A percentile compares a stretch with the other conserved stretches of the same genome.
Evolutionary conservation across 2,329 filamentous ascomycete species (phyloP).

Genomic region (Hymenoscyphus linearis): DNA sequence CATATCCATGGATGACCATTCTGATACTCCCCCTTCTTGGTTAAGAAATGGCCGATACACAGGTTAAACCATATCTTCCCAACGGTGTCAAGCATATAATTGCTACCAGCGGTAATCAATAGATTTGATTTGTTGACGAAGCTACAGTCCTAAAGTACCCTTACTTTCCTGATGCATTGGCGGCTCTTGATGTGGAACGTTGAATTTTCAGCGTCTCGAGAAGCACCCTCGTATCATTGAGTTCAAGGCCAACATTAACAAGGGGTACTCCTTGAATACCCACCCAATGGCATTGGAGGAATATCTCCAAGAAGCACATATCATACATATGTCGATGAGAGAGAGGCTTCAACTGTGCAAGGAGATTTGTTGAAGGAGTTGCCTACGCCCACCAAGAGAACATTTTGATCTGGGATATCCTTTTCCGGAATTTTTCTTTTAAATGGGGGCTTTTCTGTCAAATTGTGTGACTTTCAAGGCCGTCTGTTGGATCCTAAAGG

Average conservation of each 20-base stretch:
- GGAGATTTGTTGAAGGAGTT: constrained; percentile 11
- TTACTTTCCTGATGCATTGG: not conserved
- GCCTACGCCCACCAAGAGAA: constrained; percentile 9
- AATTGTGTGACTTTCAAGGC: not conserved
- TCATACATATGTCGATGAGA: not conserved
- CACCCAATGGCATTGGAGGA: constrained; percentile 8
- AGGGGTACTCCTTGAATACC: constrained; percentile 11
- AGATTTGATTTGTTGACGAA: not conserved
- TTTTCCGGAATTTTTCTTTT: constrained; percentile 15
- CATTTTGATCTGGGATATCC: constrained; percentile 13
- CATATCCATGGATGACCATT: too few species aligned
- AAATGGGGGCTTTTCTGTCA: not conserved
- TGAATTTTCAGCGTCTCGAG: not conserved
- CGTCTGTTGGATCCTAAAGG: not conserved
- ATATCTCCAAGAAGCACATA: constrained; percentile 3
- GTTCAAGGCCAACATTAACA: constrained; percentile 7
- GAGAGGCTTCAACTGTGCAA: constrained; percentile 4
- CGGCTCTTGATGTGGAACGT: not conserved
- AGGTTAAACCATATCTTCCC: not conserved
- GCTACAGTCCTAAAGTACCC: not conserved
- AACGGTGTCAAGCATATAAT: not conserved
- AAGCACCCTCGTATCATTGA: constrained; percentile 11
- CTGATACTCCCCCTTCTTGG: too few species aligned
- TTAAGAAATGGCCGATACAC: too few species aligned
- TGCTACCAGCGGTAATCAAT: not conserved